Percentiles rank a stretch among this genome's conserved stretches.
Conservation (phyloP, 2,329 filamentous ascomycete species). For the Harringtonia aguacate region DNA sequence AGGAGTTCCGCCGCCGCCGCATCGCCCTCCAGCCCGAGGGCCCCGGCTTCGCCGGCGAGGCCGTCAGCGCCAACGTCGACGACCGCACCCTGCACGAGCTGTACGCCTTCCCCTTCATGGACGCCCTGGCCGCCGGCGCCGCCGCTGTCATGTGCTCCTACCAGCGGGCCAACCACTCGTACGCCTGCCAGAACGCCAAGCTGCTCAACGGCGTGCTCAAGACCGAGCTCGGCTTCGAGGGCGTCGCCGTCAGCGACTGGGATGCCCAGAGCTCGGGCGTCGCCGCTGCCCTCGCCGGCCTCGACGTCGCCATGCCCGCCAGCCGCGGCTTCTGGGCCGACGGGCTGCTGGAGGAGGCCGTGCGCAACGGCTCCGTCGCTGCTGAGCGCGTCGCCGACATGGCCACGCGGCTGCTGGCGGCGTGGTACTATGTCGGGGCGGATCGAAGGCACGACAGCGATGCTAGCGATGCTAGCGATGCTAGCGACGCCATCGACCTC, state of each 20-base stretch:
- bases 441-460: too few species aligned
- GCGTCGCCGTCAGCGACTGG: constrained; percentile 62
- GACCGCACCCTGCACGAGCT: constrained; percentile 55
- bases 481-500: constrained; percentile 52
- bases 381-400: constrained; percentile 68
- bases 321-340: constrained; percentile 44
- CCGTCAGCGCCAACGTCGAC: constrained; percentile 51
- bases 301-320: constrained; percentile 61
- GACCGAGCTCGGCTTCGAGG: constrained; percentile 52
- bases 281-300: constrained; percentile 41
- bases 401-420: constrained; percentile 52
- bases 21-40: constrained; percentile 22
- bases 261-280: constrained; percentile 51
- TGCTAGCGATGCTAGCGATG: too few species aligned
- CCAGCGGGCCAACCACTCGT: constrained; percentile 61
- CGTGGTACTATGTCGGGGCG: constrained; percentile 26
- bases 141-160: constrained; percentile 58
- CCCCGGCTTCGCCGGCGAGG: constrained; percentile 39
- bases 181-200: constrained; percentile 63
- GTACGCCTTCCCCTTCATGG: constrained; percentile 57
- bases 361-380: constrained; percentile 66
- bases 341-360: constrained; percentile 57
- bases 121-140: constrained; percentile 46
- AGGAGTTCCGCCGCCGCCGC: constrained; percentile 38
- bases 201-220: constrained; percentile 60